Evolutionary conservation across 768 basidiomycete genomes (phyloP).

Genomic region (Boletus edulis): DNA sequence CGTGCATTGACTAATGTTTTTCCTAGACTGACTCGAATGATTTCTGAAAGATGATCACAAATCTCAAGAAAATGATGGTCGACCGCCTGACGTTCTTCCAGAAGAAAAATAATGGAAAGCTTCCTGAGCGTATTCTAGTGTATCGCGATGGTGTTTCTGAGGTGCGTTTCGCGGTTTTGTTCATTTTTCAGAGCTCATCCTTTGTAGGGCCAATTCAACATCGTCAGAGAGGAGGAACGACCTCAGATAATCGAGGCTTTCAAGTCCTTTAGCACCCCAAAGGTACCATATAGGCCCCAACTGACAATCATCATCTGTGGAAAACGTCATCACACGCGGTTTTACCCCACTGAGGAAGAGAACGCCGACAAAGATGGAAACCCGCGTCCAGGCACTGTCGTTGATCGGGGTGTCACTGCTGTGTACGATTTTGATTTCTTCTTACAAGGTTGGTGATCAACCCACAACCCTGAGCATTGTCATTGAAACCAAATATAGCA

Average conservation of each 20-base stretch:
- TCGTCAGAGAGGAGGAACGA: conserved; percentile 43
- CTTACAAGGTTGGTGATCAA: conserved; percentile 40
- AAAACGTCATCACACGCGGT: conserved; percentile 58
- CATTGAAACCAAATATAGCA: conserved; percentile 19
- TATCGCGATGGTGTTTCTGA: conserved; percentile 80
- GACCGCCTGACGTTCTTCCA: conserved; percentile 43
- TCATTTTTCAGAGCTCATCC: conserved; percentile 11
- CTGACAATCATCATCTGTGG: conserved; percentile 55
- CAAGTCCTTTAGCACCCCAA: conserved; percentile 34
- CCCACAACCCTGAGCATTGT: neutral
- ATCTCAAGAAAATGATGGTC: conserved; percentile 47
- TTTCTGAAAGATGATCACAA: conserved; percentile 43
- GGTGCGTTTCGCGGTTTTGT: conserved; percentile 33
- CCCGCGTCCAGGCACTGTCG: conserved; percentile 51
- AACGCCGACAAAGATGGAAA: conserved; percentile 47
- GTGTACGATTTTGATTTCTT: conserved; percentile 57
- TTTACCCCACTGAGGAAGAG: conserved; percentile 47
- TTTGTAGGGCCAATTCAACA: conserved; percentile 46
- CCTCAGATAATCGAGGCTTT: conserved; percentile 45
- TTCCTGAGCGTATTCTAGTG: conserved; percentile 50
- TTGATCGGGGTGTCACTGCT: conserved; percentile 53
- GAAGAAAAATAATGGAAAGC: conserved; percentile 29
- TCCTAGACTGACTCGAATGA: neutral
- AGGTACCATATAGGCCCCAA: conserved; percentile 41
- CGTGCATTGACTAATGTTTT: neutral